A percentile compares a stretch with the other conserved stretches of the same genome.
Evolutionary conservation across 805 yeast species (phyloP).

Genomic region (Saccharomycopsis guyanensis): DNA sequence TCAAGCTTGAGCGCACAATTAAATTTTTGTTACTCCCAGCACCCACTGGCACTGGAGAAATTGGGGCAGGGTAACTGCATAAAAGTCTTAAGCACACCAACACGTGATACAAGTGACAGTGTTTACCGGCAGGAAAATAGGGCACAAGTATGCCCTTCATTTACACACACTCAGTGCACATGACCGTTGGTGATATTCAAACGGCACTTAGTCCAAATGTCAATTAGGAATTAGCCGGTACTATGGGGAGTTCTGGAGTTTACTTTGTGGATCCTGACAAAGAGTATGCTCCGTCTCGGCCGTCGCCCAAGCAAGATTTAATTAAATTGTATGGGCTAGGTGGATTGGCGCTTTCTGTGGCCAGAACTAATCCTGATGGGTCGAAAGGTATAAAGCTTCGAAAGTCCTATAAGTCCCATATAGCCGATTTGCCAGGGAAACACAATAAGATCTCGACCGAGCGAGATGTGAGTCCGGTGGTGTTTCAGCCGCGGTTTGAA

Average conservation of each 20-base stretch:
- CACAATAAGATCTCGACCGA: conserved; percentile 48
- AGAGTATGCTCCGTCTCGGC: conserved; percentile 38
- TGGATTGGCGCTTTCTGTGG: conserved; percentile 67
- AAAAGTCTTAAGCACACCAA: not conserved
- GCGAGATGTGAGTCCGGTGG: conserved; percentile 18
- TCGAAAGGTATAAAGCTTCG: conserved; percentile 87
- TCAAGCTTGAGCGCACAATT: not conserved
- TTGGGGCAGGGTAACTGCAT: not conserved
- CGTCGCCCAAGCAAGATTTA: conserved; percentile 70
- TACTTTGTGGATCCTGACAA: conserved; percentile 22
- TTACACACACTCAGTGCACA: too few relatives aligned
- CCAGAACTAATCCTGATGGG: conserved; percentile 81
- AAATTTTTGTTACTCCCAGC: not conserved
- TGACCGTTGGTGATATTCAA: too few relatives aligned
- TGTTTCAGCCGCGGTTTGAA: conserved; percentile 6
- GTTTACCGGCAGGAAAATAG: too few relatives aligned
- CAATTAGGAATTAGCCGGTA: too few relatives aligned
- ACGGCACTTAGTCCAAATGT: too few relatives aligned
- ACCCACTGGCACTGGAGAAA: not conserved
- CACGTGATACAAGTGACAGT: too few relatives aligned
- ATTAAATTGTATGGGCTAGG: conserved; percentile 61
- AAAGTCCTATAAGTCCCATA: conserved; percentile 91
- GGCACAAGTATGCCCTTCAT: too few relatives aligned
- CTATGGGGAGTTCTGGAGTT: not conserved
- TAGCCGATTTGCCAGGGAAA: conserved; percentile 77